Base-by-base conservation (phyloP, 129 eudicot genomes). In the Tagetes patula region DNA sequence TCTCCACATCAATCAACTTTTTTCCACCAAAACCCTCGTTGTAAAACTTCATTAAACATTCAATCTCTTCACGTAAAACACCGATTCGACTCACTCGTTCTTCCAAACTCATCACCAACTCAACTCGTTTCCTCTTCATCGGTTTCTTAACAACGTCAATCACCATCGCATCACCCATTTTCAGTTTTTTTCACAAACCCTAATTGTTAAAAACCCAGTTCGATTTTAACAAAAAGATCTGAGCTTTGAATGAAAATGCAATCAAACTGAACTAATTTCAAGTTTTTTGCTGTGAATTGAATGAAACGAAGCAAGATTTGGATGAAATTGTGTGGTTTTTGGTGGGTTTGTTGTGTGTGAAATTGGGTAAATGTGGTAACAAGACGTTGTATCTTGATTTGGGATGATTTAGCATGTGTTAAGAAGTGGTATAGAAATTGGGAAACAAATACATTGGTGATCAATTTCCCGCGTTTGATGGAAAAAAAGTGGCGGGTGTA, bases 61-160 rank as follows among this genome's bases (percentile, higher is more conserved):
- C 79, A 10, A 94, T 12, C 59, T 94, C 98, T 9, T 69, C 78
- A 2, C 82, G 83, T 39, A 88, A 75, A 5, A 54, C 78, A 8
- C 40, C 60, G 10, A 90, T 67, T 10, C 80, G 82, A 33, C 78
- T 74, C 5, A 79, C 84, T 33, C 82, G 76, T 74, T 86, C 96
- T 74, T 88, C 83, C 5, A 56, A 39, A 42, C 56, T 77, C 69
- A 85, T 13, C 62, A 45, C 43, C 3, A 59, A n/a, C 10, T 79
- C 83, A 7, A 8, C 82, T 39, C 96, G 75, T 84, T 94, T 90
- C 53, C 91, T 73, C 85, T 90, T 94, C 78, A 42, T 33, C 8
- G 75, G 45, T 65, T 80, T 88, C 80, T 83, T 87, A 53, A 31
- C 77, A 3, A 5, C 81, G 8, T 82, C 90, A 1, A 86, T 75